Evolutionary conservation across 352 stramenopile species (phyloP).

Genomic region (Pythium myriotylum): DNA sequence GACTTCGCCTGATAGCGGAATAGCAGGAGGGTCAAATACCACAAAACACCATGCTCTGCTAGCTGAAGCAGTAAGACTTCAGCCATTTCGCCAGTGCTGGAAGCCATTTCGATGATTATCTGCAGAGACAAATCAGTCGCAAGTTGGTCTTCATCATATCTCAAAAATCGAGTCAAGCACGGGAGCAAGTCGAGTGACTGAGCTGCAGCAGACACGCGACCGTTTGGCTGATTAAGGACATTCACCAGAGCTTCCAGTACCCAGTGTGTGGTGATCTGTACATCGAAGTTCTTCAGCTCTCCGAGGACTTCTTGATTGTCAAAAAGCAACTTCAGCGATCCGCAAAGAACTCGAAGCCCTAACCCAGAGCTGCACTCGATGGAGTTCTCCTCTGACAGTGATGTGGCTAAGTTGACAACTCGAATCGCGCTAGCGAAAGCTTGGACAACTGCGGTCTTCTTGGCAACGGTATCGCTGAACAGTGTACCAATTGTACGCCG

Average conservation of each 20-base stretch:
- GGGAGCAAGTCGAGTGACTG: conserved; percentile 84
- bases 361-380: conserved; percentile 72
- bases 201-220: conserved; percentile 73
- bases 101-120: conserved; percentile 83
- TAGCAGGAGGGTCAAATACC: conserved; percentile 84
- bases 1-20: conserved; percentile 52
- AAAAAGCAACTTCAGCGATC: conserved; percentile 75
- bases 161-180: conserved; percentile 76
- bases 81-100: conserved; percentile 78
- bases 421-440: conserved; percentile 75
- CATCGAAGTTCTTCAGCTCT: conserved; percentile 54
- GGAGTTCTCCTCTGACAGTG: conserved; percentile 77
- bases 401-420: conserved; percentile 75
- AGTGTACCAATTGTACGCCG: conserved; percentile 38
- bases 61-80: conserved; percentile 81
- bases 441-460: conserved; percentile 64
- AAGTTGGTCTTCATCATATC: conserved; percentile 64
- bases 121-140: conserved; percentile 79
- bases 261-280: conserved; percentile 77
- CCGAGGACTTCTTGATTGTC: conserved; percentile 68
- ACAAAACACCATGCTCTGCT: conserved; percentile 80
- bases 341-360: conserved; percentile 73
- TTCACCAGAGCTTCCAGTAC: conserved; percentile 81
- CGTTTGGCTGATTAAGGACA: conserved; percentile 82
- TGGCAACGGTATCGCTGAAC: conserved; percentile 55